These are phyloP conservation scores for Rhizomucor miehei DNA, from an alignment of 371 early-diverging fungal genomes.

Conservation along the genomic window DNA sequence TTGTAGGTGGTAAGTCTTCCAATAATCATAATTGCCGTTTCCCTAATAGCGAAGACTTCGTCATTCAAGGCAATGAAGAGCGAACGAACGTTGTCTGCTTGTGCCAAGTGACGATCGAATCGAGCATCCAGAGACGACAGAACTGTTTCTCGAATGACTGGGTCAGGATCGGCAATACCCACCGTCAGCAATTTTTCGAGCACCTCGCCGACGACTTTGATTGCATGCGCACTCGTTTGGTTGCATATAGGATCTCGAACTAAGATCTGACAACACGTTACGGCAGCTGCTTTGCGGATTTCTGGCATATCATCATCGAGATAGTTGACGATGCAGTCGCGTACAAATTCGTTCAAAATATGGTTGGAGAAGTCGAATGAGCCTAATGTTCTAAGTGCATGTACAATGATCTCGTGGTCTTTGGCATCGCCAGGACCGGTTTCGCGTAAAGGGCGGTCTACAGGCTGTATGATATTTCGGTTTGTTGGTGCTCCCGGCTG, in stretches of 20 bases:
- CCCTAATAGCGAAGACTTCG: constrained; percentile 88
- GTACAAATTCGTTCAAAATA: constrained; percentile 87
- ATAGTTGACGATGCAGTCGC: constrained; percentile 83
- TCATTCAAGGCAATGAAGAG: constrained; percentile 92
- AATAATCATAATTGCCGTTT: constrained; percentile 82
- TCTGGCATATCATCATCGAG: constrained; percentile 82
- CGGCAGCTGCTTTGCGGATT: constrained; percentile 85
- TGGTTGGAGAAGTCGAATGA: constrained; percentile 85
- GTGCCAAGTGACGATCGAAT: constrained; percentile 89
- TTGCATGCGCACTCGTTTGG: constrained; percentile 81
- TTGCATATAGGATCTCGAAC: constrained; percentile 72
- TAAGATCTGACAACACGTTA: constrained; percentile 86
- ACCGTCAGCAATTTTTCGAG: constrained; percentile 85
- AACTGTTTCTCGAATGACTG: constrained; percentile 78
- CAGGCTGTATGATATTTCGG: constrained; percentile 37
- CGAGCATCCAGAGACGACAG: constrained; percentile 75
- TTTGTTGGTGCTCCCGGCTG: constrained; percentile 73
- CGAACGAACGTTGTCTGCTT: constrained; percentile 87
- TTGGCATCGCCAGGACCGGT: constrained; percentile 51
- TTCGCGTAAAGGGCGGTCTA: constrained; percentile 47
- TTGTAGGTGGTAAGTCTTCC: constrained; percentile 86
- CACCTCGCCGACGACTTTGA: constrained; percentile 87
- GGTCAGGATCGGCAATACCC: constrained; percentile 90
- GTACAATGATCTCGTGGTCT: constrained; percentile 75
- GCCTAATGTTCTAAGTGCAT: constrained; percentile 87